Conservation (phyloP, 2,329 filamentous ascomycete species). For the Trematosphaeria pertusa region DNA sequence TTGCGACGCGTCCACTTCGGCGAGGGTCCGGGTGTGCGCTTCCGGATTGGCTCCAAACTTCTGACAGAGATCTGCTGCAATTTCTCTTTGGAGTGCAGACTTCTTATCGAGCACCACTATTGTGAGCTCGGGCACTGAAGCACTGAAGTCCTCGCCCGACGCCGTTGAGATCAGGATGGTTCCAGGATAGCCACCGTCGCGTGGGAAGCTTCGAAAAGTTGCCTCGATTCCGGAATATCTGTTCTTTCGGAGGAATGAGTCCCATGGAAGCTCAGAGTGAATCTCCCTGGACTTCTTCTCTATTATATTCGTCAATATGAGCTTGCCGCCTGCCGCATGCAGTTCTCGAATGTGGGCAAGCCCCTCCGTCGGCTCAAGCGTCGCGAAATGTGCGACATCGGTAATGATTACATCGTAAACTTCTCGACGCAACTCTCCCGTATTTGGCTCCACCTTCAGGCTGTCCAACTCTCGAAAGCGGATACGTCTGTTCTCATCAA, state of each 20-base stretch:
- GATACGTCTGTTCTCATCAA: conserved; percentile 4
- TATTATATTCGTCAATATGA: conserved; percentile 15
- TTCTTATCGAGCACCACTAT: conserved; percentile 1
- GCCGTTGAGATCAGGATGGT: too few species aligned
- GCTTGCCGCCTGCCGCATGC: conserved; percentile 15
- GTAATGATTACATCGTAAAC: conserved; percentile 27
- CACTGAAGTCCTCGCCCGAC: too few species aligned
- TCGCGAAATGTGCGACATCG: conserved; percentile 17
- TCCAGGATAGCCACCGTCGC: too few species aligned
- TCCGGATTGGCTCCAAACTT: background rate
- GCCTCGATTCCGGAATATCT: too few species aligned
- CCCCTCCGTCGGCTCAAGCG: conserved; percentile 11
- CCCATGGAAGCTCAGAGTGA: too few species aligned
- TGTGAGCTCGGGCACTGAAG: too few species aligned
- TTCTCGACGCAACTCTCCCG: conserved; percentile 17
- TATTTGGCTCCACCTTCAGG: conserved; percentile 7
- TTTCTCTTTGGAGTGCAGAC: conserved; percentile 3
- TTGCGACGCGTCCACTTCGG: background rate
- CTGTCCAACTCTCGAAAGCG: too few species aligned
- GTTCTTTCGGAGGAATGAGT: too few species aligned
- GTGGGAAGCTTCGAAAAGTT: too few species aligned
- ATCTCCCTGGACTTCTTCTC: too few species aligned
- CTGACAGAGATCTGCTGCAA: background rate
- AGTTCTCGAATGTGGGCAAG: conserved; percentile 7
- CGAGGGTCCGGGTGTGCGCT: background rate